These are phyloP conservation scores for Fusarium foetens DNA, from an alignment of 2,329 filamentous ascomycete genomes.

Conservation along the genomic window DNA sequence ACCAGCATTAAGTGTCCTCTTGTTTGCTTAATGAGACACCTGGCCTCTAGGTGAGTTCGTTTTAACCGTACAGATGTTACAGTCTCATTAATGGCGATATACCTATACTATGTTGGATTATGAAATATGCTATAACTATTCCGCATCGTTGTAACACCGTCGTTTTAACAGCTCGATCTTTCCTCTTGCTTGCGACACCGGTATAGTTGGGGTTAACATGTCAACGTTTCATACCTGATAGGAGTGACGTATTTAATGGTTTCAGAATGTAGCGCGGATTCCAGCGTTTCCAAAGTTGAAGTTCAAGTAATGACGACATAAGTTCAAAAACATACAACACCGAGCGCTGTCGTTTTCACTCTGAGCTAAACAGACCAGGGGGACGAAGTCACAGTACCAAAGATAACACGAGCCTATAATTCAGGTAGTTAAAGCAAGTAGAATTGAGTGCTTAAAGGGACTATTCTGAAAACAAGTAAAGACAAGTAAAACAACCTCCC, in stretches of 20 bases:
- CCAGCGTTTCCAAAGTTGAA: background rate
- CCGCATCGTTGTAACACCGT: fast-evolving
- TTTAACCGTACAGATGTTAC: fast-evolving
- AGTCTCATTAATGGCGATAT: background rate
- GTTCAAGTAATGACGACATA: fast-evolving
- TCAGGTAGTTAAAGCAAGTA: fast-evolving
- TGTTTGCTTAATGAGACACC: fast-evolving
- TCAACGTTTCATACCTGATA: background rate
- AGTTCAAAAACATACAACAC: fast-evolving
- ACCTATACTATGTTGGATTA: fast-evolving
- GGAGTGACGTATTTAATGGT: background rate
- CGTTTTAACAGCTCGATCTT: fast-evolving
- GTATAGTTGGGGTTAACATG: fast-evolving
- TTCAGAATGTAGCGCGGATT: background rate
- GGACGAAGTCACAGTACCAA: fast-evolving
- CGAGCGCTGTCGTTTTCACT: fast-evolving
- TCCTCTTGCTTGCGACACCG: background rate
- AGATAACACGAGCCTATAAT: fast-evolving
- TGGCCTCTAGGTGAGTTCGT: fast-evolving
- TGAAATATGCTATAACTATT: fast-evolving
- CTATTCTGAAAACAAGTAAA: fast-evolving
- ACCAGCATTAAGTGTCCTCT: background rate
- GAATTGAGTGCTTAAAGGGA: background rate
- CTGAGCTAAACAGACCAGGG: fast-evolving
- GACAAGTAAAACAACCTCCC: too few relatives aligned